A percentile compares a stretch with the other conserved stretches of the same genome.
Evolutionary conservation across 345 rosid species (phyloP).

Genomic region (Atalantia buxifolia): DNA sequence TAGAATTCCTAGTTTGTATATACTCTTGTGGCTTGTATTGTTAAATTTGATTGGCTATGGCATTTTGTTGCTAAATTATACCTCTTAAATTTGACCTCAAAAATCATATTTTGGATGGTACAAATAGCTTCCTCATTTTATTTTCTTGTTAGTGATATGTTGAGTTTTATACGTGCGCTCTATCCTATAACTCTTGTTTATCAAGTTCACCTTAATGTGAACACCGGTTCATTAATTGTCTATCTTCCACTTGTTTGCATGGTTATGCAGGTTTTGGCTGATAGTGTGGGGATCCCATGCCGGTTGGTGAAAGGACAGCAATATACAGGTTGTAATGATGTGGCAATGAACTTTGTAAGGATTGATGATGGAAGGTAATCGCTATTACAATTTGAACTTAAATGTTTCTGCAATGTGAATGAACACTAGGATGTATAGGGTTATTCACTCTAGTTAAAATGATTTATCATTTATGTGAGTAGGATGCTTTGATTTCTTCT

Average conservation of each 20-base stretch:
- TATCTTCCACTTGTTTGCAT: conserved; percentile 16
- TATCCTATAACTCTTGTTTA: background rate
- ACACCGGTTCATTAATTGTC: conserved; percentile 7
- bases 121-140: background rate
- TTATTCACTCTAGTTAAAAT: too few relatives aligned
- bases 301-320: conserved; percentile 89
- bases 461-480: background rate
- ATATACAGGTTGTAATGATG: conserved; percentile 86
- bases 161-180: background rate
- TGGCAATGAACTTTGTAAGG: conserved; percentile 88
- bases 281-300: conserved; percentile 77
- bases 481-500: background rate
- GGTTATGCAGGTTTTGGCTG: conserved; percentile 78
- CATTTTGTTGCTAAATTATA: background rate
- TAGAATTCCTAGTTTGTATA: background rate
- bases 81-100: background rate
- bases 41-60: background rate
- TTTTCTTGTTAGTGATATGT: background rate
- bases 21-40: background rate
- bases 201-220: conserved; percentile 4
- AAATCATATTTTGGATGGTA: background rate
- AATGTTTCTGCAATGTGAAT: background rate
- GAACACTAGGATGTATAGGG: background rate
- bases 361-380: conserved; percentile 84
- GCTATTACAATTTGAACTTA: conserved; percentile 6